Base-by-base conservation (phyloP, 2,329 filamentous ascomycete genomes). In the Coniochaeta ligniaria region DNA sequence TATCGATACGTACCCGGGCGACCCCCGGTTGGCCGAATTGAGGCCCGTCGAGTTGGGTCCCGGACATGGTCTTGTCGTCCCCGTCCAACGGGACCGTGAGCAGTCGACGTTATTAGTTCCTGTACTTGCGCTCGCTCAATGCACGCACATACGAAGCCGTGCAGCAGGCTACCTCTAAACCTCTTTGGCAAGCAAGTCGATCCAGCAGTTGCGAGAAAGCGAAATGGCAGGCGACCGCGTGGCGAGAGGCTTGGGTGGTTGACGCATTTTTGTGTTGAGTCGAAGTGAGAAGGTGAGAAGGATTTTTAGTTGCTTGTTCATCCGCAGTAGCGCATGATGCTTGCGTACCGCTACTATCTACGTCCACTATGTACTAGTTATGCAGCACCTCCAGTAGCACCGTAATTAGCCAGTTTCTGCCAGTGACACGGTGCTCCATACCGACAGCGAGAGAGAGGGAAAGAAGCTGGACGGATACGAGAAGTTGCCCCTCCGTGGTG, bases 401-500 rank as follows among this genome's bases (percentile, higher is more conserved):
- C 47, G 47, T 52, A 52, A 52, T 52, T 52, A 52, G 24, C 22
- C n/a, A 9, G 28, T 31, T 6, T 9, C 28, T 31, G n/a, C n/a
- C 47, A 52, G 47, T 52, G 24, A 52, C 47, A 52, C 47, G 47
- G 47, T 52, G 47, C 47, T 31, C 47, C 47, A 52, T 52, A 52
- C 26, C 7, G 47, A 52, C 47, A 24, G 54, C 54, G n/a, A 56
- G 22, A 12, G 31, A 38, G 31, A 38, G 54, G 31, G 12, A 56
- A 36, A 33, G 52, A 56, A 36, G 33, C 22, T 20, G 54, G 54
- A 28, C n/a, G 33, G 54, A 38, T 35, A 56, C 54, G 54, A 56
- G 54, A 38, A n/a, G 20, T 56, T 16, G 31, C 54, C 31, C 35
- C 54, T 38, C 35, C 31, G 31, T 59, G 24, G 24, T 52, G 26